phyloP scores from a whole-genome alignment of 2,329 filamentous ascomycete genomes.

The Trichoderma hamatum region DNA sequence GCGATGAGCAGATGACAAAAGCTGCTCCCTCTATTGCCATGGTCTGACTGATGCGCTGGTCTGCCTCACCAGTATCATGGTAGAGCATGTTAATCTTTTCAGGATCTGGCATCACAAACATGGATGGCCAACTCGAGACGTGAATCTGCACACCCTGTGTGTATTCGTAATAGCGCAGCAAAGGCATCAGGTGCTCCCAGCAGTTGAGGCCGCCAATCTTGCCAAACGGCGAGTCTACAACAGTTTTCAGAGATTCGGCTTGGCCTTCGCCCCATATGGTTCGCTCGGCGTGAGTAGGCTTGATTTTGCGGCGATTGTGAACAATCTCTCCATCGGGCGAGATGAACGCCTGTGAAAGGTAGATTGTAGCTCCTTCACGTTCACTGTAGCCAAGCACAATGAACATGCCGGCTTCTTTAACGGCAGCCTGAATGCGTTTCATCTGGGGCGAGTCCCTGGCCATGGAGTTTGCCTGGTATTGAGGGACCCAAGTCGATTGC shows the following conservation, averaged over 20 bases:
- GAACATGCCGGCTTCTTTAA: constrained; percentile 53
- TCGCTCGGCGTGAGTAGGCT: constrained; percentile 59
- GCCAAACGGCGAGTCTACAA: constrained; percentile 53
- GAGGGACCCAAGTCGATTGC: constrained; percentile 9
- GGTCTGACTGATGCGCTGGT: constrained; percentile 43
- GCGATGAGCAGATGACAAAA: constrained; percentile 46
- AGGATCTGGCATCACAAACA: constrained; percentile 39
- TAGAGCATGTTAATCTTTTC: constrained; percentile 40
- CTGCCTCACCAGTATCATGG: constrained; percentile 41
- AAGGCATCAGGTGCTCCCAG: constrained; percentile 45
- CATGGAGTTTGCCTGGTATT: constrained; percentile 42
- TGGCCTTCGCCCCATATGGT: constrained; percentile 59
- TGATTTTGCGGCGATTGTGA: constrained; percentile 60
- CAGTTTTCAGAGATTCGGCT: constrained; percentile 55
- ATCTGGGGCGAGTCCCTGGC: constrained; percentile 55
- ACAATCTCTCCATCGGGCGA: constrained; percentile 51
- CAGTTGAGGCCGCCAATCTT: constrained; percentile 57
- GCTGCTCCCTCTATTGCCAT: constrained; percentile 49
- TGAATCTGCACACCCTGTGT: constrained; percentile 32
- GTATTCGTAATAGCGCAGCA: constrained; percentile 30
- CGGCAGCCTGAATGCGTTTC: constrained; percentile 53
- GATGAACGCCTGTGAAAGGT: constrained; percentile 58
- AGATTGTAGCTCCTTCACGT: constrained; percentile 54
- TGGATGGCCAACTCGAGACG: constrained; percentile 33
- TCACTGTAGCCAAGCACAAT: constrained; percentile 60